Base-by-base conservation (phyloP, 768 basidiomycete genomes). In the Nidularia pulvinata region DNA sequence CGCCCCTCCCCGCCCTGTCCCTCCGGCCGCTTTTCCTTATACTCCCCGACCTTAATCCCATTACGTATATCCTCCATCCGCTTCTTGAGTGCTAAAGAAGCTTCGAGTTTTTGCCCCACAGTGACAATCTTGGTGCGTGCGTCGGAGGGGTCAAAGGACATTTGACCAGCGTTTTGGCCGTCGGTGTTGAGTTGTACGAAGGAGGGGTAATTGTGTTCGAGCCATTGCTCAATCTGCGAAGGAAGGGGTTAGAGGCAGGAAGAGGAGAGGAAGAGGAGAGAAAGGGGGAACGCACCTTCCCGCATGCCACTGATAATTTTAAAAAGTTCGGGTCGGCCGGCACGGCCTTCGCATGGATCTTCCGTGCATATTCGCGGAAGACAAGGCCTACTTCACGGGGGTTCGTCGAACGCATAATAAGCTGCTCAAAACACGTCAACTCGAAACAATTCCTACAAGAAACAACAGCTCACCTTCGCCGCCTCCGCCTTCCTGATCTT, bases 401-500 rank as follows among this genome's bases (percentile, higher is more conserved):
- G 70, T 98, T 98, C 30, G 90, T 93, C 10, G 94, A 90, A 9
- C 82, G 80, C 86, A 95, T 91, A 61, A 99, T 97, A 51, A 98
- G 80, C 95, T 96, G 43, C 6, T 35, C 22, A 33, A 19, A 6
- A 22, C 39, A 19, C n/a, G 30, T 50, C 25, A 50, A 43, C 5
- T 50, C 13, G 6, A 33, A 33, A 7, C 54, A 37, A n/a, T 53
- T 25, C 33, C 25, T 9, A 13, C 9, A 30, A 30, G 46, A 57
- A 25, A 49, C 42, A 39, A 46, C 16, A 5, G 72, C 87, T 52
- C 64, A 94, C 95, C 59, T 73, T 62, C 1, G 95, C 93, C 46
- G 96, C 94, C 59, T 87, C 83, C 1, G 93, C 94, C 65, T 94
- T 95, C 54, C 95, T 83, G 57, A 99, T 99, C 74, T 99, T 98